Evolutionary conservation across 2,329 filamentous ascomycete genomes (phyloP).

Genomic region (Shiraia sp.): DNA sequence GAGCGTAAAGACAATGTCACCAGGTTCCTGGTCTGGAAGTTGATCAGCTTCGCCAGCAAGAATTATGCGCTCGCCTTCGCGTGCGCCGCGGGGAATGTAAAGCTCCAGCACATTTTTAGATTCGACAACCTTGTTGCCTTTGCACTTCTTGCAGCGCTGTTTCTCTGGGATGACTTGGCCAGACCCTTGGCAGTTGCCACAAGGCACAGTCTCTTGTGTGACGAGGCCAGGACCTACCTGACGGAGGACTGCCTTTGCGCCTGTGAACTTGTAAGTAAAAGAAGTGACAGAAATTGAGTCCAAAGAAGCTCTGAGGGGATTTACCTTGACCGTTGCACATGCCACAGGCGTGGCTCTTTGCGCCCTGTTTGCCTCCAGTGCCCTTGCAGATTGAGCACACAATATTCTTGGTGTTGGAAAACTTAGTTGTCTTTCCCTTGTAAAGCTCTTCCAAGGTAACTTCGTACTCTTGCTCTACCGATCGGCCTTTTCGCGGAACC

Average conservation of each 20-base stretch:
- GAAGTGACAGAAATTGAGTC: background rate
- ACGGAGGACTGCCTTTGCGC: constrained; percentile 74
- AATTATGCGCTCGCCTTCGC: constrained; percentile 83
- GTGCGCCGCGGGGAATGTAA: constrained; percentile 84
- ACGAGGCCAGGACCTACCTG: constrained; percentile 86
- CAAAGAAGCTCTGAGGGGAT: constrained; percentile 4
- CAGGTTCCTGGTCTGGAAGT: constrained; percentile 82
- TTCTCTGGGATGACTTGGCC: constrained; percentile 91
- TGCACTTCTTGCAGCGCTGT: constrained; percentile 98
- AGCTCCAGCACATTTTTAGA: constrained; percentile 95
- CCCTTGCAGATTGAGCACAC: constrained; percentile 88
- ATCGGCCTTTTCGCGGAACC: constrained; percentile 69
- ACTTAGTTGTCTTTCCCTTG: constrained; percentile 98
- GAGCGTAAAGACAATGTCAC: constrained; percentile 89
- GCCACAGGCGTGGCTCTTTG: constrained; percentile 80
- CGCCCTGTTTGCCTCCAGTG: constrained; percentile 86
- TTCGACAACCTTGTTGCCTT: constrained; percentile 82
- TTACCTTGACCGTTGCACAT: constrained; percentile 78
- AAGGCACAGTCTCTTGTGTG: constrained; percentile 77
- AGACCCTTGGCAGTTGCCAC: constrained; percentile 81
- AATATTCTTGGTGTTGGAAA: constrained; percentile 92
- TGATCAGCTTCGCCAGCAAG: constrained; percentile 95
- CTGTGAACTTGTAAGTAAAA: constrained; percentile 40
- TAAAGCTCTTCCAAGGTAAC: constrained; percentile 93
- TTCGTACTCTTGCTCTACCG: constrained; percentile 89